These are phyloP conservation scores for Carex pumila DNA, from an alignment of 176 grass and related monocot genomes.

Conservation along the genomic window DNA sequence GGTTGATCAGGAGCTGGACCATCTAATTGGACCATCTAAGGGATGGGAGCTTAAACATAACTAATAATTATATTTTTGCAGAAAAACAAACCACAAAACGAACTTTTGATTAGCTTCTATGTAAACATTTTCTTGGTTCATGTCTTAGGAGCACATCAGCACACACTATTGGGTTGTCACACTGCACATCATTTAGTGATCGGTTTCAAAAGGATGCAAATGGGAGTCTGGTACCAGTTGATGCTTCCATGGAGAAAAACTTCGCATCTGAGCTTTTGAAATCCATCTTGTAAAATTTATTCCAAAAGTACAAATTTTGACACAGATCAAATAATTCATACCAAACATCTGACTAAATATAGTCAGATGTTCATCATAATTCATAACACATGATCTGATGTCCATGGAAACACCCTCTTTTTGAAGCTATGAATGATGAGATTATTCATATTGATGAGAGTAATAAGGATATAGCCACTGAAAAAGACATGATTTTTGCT, in stretches of 20 bases:
- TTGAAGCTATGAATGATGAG: no score
- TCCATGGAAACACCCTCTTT: no score
- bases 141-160: slow-evolving; percentile 61
- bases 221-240: slow-evolving; percentile 52
- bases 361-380: no score
- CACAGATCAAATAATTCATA: no score
- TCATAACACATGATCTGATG: no score
- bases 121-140: background rate
- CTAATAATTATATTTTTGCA: background rate
- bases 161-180: slow-evolving; percentile 80
- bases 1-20: background rate
- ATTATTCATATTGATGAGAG: no score
- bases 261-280: slow-evolving; percentile 59
- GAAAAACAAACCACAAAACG: background rate
- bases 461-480: no score
- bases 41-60: background rate
- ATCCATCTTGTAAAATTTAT: no score
- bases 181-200: slow-evolving; percentile 85
- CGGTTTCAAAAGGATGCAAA: slow-evolving; percentile 59
- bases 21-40: background rate
- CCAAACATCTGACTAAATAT: no score
- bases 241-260: slow-evolving; percentile 55
- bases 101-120: background rate
- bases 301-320: no score
- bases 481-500: no score